Conservation (phyloP, 768 basidiomycete genomes). For the Boletus subcaerulescens region DNA sequence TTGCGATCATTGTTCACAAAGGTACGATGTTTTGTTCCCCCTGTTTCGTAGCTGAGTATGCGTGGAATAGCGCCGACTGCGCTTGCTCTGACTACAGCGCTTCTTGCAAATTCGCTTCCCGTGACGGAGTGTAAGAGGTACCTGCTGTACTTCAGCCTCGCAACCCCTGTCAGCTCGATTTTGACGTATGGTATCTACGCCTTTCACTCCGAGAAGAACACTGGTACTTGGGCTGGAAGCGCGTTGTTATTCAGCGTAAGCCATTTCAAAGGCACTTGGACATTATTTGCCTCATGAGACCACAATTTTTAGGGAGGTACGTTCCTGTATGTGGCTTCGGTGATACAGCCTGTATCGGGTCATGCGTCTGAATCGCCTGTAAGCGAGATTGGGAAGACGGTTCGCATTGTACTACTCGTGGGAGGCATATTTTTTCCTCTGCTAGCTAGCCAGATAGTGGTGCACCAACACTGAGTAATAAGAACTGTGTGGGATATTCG, state of each 20-base stretch:
- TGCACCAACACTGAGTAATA: slow-evolving; percentile 49
- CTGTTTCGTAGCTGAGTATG: slow-evolving; percentile 7
- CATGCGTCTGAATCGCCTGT: slow-evolving; percentile 34
- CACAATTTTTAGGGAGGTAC: slow-evolving; percentile 68
- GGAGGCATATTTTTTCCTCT: slow-evolving; percentile 74
- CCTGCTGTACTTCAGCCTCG: slow-evolving; percentile 72
- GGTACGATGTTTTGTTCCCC: slow-evolving; percentile 36
- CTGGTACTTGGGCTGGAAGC: slow-evolving; percentile 61
- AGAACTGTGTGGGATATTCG: background rate
- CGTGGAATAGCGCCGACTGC: slow-evolving; percentile 74
- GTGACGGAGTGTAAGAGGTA: slow-evolving; percentile 69
- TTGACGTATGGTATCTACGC: slow-evolving; percentile 69
- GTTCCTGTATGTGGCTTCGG: slow-evolving; percentile 92
- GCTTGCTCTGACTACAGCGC: slow-evolving; percentile 80
- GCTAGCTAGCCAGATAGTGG: slow-evolving; percentile 54
- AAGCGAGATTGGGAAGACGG: slow-evolving; percentile 42
- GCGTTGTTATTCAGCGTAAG: slow-evolving; percentile 83
- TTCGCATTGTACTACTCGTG: slow-evolving; percentile 53
- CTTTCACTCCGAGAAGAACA: slow-evolving; percentile 38
- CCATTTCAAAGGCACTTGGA: slow-evolving; percentile 3
- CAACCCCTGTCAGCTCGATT: slow-evolving; percentile 82
- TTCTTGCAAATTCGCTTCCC: slow-evolving; percentile 73
- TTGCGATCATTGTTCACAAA: slow-evolving; percentile 92
- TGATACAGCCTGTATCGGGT: slow-evolving; percentile 72
- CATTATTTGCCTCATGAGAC: background rate